Evolutionary conservation across 2,329 filamentous ascomycete genomes (phyloP), one percentile per base, ranked within the genome.

Genomic region (Nemania sp.): DNA sequence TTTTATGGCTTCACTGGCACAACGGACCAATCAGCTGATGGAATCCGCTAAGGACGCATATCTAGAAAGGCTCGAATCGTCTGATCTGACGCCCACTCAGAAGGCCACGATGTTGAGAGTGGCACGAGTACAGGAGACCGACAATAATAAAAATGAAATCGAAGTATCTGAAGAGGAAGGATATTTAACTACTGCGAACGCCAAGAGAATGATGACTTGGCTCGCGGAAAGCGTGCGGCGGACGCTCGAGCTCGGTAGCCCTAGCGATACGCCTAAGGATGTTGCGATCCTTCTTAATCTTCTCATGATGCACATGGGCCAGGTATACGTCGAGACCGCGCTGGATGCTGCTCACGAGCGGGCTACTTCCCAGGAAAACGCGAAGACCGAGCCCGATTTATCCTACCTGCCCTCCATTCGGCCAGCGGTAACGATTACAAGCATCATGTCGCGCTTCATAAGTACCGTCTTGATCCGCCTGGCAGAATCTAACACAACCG

Each of bases 141-240:
- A 84, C 65, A 87, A 87, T 57, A 88, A 89, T 70, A 90, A 91
- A 74, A 89, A 90, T 67, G 93, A 97, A 54, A 92, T 96, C 59
- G 93, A 96, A 72, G 90, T 98, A 34, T 88, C 89, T 0, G 95
- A 98, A 61, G 88, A 94, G 71, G 94, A 99, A 71, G 95, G 95
- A 35, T 82, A 87, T 58, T 80, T 98, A 25, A 94, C 88, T 67
- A 81, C 96, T 4, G 81, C 87, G n/a, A 92, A 90, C 73, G 91
- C 93, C n/a, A 98, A 98, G 78, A 86, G 95, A 59, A 99, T 99
- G 93, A 84, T 99, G 62, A 96, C 91, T 73, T 99, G 95, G 95
- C 80, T 99, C 42, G 95, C 95, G 2, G 95, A 99, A 79, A 92
- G 91, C 64, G 94, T 99, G 21, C 90, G 95, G 40, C 84, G 95